Conservation (phyloP, 495 filamentous ascomycete genomes). For the Aspergillus affinis region DNA sequence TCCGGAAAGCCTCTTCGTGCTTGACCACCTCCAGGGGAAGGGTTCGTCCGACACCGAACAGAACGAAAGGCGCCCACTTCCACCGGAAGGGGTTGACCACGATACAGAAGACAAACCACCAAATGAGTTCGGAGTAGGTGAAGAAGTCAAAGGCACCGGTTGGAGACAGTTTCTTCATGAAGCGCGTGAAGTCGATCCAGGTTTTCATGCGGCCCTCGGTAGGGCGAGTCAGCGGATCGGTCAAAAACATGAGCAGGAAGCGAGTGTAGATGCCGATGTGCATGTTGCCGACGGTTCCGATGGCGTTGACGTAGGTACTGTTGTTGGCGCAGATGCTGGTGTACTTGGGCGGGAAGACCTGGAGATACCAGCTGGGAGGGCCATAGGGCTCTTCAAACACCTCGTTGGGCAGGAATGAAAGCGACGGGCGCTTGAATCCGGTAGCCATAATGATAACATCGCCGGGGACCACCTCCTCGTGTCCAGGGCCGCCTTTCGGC, state of each 20-base stretch:
- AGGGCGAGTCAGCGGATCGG: slow-evolving; percentile 73
- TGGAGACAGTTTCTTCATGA: slow-evolving; percentile 66
- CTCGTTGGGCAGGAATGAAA: slow-evolving; percentile 70
- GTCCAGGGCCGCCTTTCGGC: slow-evolving; percentile 69
- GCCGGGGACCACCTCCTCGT: slow-evolving; percentile 58
- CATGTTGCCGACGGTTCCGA: slow-evolving; percentile 78
- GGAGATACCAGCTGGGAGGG: slow-evolving; percentile 85
- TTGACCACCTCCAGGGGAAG: slow-evolving; percentile 65
- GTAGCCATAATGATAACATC: slow-evolving; percentile 85
- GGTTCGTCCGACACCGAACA: slow-evolving; percentile 69
- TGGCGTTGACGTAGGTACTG: slow-evolving; percentile 79
- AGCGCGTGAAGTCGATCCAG: slow-evolving; percentile 84
- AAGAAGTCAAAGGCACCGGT: slow-evolving; percentile 82
- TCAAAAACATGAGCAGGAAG: slow-evolving; percentile 81
- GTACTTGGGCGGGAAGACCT: slow-evolving; percentile 68
- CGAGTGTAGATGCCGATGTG: slow-evolving; percentile 89
- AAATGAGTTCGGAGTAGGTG: slow-evolving; percentile 78
- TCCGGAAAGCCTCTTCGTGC: slow-evolving; percentile 55
- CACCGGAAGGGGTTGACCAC: slow-evolving; percentile 82
- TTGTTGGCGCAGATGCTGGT: slow-evolving; percentile 75
- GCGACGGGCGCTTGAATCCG: slow-evolving; percentile 70
- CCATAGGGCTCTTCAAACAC: slow-evolving; percentile 69
- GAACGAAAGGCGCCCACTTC: slow-evolving; percentile 71
- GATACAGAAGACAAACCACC: slow-evolving; percentile 81
- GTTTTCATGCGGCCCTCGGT: slow-evolving; percentile 71